A percentile compares a stretch with the other conserved stretches of the same genome.
Conservation (phyloP, 192 early-diverging fungal species). For the Coemansia asiatica region DNA sequence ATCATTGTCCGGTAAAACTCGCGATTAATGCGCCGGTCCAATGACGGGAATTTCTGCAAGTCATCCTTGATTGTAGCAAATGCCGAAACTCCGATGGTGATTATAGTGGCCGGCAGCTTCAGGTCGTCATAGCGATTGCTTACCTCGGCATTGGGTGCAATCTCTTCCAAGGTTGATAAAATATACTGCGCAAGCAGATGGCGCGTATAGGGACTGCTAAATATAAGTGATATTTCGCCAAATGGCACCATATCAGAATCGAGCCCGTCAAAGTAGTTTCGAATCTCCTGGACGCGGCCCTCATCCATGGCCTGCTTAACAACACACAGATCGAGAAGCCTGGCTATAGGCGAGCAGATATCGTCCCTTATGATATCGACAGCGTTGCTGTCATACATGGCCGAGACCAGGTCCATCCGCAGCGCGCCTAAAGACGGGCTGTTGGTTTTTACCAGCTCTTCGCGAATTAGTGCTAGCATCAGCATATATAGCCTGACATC, state of each 20-base stretch:
- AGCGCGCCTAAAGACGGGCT: conserved; percentile 32
- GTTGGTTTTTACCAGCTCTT: conserved; percentile 28
- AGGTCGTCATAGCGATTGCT: conserved; percentile 24
- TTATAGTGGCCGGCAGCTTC: conserved; percentile 25
- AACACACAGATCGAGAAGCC: conserved; percentile 44
- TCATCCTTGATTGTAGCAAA: conserved; percentile 17
- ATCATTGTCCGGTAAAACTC: conserved; percentile 25
- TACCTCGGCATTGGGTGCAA: conserved; percentile 29
- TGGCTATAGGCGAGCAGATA: conserved; percentile 36
- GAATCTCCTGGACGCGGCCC: conserved; percentile 24
- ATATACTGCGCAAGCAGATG: conserved; percentile 41
- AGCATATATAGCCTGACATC: conserved; percentile 44
- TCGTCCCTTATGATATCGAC: conserved; percentile 27
- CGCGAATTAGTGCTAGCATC: conserved; percentile 39
- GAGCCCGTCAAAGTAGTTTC: conserved; percentile 39
- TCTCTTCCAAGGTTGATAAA: conserved; percentile 30
- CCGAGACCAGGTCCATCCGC: conserved; percentile 39
- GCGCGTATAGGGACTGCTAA: conserved; percentile 45
- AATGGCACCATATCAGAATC: conserved; percentile 28
- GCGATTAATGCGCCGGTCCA: conserved; percentile 14
- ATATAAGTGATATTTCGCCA: conserved; percentile 48
- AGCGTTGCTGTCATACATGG: conserved; percentile 36
- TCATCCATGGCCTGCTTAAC: conserved; percentile 38
- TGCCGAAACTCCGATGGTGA: conserved; percentile 41
- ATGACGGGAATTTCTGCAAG: conserved; percentile 18